Percentiles rank a stretch among this genome's conserved stretches.
phyloP scores from a whole-genome alignment of 106 monocot genomes.

The Platanthera zijinensis region DNA sequence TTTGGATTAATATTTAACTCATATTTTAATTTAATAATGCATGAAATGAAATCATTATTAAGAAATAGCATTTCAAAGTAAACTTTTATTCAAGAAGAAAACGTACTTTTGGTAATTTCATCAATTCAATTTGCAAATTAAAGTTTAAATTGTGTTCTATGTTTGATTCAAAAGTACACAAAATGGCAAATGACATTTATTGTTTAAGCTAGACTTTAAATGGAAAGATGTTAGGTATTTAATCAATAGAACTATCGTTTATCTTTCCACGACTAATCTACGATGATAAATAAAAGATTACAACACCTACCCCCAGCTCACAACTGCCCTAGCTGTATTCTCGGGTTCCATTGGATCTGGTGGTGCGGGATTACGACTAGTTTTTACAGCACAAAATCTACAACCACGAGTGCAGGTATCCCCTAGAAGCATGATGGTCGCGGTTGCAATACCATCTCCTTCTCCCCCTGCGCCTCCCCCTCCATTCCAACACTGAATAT shows the following conservation, averaged over 20 bases:
- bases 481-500: constrained; percentile 81
- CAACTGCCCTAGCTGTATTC: constrained; percentile 85
- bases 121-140: neutral
- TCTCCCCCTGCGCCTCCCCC: constrained; percentile 90
- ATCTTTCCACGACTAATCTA: neutral
- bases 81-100: neutral
- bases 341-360: constrained; percentile 89
- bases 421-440: constrained; percentile 97
- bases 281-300: neutral
- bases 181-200: neutral
- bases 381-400: constrained; percentile 98
- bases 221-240: neutral
- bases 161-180: neutral
- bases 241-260: neutral
- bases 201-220: neutral
- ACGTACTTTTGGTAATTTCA: neutral
- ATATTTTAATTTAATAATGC: neutral
- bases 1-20: too few species aligned
- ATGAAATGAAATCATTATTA: neutral
- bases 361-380: constrained; percentile 77
- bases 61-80: neutral
- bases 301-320: constrained; percentile 69
- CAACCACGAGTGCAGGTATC: constrained; percentile 96
- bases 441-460: constrained; percentile 92
- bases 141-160: neutral